Conservation (phyloP, 345 rosid species). For the Adansonia digitata region DNA sequence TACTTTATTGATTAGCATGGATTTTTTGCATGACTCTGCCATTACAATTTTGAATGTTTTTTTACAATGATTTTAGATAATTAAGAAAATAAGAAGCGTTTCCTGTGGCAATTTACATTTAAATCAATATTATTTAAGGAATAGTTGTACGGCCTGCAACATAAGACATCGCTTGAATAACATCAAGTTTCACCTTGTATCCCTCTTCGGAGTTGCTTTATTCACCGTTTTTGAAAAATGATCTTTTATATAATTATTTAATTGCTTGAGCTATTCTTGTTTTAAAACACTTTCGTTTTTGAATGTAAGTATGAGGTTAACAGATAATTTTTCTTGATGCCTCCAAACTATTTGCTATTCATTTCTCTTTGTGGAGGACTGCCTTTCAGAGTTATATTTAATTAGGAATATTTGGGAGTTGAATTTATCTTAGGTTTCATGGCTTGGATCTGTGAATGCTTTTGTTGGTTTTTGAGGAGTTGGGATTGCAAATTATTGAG, state of each 20-base stretch:
- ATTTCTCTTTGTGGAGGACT: background rate
- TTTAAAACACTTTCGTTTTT: background rate
- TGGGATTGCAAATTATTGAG: background rate
- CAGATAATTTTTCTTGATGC: background rate
- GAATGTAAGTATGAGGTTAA: background rate
- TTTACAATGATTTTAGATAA: background rate
- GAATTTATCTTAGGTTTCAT: background rate
- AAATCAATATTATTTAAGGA: background rate
- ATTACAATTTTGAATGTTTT: background rate
- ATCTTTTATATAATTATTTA: background rate
- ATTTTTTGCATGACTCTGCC: background rate
- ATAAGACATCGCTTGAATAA: background rate
- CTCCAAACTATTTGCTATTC: background rate
- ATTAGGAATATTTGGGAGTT: background rate
- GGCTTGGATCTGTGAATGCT: background rate
- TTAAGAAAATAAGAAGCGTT: background rate
- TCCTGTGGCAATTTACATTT: background rate
- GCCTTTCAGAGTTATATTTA: background rate
- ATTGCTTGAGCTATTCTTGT: constrained; percentile 2
- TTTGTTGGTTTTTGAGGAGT: background rate
- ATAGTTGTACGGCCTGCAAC: background rate
- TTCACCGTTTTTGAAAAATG: background rate
- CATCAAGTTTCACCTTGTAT: background rate
- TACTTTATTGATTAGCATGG: background rate
- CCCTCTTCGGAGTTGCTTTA: background rate